Base-by-base conservation (phyloP, 202 grass and related monocot genomes). In the Carex sylvatica region DNA sequence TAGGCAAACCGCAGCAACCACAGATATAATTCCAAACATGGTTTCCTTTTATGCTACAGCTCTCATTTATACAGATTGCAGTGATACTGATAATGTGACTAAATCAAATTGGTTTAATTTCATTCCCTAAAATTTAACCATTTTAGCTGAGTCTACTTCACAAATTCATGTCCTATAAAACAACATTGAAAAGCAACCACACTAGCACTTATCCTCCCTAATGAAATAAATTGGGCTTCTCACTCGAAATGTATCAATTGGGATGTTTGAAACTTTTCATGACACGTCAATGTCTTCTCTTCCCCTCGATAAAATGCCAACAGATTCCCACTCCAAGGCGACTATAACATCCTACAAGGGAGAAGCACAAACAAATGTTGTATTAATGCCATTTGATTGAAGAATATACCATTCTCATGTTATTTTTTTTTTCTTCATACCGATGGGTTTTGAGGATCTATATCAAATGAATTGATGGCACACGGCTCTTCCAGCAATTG, bases 391-490 rank as follows among this genome's bases (percentile, higher is more conserved):
- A 53, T 51, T 71, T 44, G 61, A 70, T 26, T 36, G 61, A 79
- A 80, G 18, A 55, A 16, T 20, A 69, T 31, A 16, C 10, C 70
- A 33, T 70, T n/a, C 26, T 76, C 24, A 47, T 62, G 10, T 23
- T 80, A 4, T 70, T 44, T 58, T 72, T 44, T 58, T 72, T 67
- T 42, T 42, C 13, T 80, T 19, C 42, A 52, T 46, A 61, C 95
- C 74, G 90, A 93, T 54, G 92, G 95, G 70, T 93, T 93, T 73
- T 95, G 85, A 79, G 89, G 89, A 86, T 95, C 95, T 74, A 98
- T 90, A 62, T 98, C 95, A 81, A 98, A 95, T 71, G 92, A 85
- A 84, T 98, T 98, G 79, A 98, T 93, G 30, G 95, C 90, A 65
- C 92, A 98, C 0, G 84, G 54, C 85, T 98, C 95, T 2, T 46